Conservation (phyloP, 179 eudicot genomes). For the Amaranthus tricolor region DNA sequence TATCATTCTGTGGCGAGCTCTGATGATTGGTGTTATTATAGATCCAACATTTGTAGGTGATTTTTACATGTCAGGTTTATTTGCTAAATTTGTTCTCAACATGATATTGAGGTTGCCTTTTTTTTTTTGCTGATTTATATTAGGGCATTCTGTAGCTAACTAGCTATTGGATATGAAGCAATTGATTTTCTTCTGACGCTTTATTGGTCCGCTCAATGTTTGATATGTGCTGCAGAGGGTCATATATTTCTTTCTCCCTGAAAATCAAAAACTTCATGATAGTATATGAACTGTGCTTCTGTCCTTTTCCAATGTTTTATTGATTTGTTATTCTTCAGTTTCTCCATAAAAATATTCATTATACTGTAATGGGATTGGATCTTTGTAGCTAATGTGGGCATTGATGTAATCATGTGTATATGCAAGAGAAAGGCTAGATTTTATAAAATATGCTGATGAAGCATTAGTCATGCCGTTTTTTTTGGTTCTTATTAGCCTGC, state of each 20-base stretch:
- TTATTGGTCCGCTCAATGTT: background rate
- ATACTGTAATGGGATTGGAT: background rate
- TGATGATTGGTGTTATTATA: background rate
- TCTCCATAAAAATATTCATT: background rate
- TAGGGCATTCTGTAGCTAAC: background rate
- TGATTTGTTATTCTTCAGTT: background rate
- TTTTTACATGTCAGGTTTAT: background rate
- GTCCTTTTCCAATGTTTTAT: background rate
- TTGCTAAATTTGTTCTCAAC: background rate
- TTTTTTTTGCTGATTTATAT: background rate
- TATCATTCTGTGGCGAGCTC: background rate
- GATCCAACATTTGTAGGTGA: background rate
- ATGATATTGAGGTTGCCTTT: background rate
- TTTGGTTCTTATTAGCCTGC: constrained; percentile 12
- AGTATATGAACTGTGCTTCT: background rate
- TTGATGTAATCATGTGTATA: constrained; percentile 1
- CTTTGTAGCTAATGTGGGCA: background rate
- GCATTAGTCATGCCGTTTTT: no score
- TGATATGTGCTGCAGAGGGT: background rate
- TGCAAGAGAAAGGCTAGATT: background rate
- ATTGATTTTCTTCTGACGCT: background rate
- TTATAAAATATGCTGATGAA: background rate
- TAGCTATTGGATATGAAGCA: background rate
- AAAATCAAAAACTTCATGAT: background rate
- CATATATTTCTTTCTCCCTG: background rate